A percentile compares a stretch with the other conserved stretches of the same genome.
Conservation (phyloP, 768 basidiomycete species). For the Sistotremastrum niveocremeum region DNA sequence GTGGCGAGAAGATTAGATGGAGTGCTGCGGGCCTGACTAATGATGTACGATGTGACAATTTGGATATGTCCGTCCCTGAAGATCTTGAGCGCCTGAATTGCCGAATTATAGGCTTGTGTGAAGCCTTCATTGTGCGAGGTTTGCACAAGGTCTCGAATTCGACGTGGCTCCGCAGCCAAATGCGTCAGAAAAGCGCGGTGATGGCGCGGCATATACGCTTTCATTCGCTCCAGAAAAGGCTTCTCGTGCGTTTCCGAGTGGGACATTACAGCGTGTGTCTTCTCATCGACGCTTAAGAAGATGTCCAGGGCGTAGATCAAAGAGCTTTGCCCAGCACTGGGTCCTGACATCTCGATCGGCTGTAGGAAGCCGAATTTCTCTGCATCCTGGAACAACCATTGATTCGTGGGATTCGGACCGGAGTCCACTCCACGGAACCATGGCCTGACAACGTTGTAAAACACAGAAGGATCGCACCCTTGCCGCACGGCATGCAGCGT, state of each 20-base stretch:
- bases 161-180: slow-evolving; percentile 43
- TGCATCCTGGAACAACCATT: slow-evolving; percentile 51
- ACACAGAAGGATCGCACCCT: slow-evolving; percentile 59
- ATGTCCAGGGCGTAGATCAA: slow-evolving; percentile 62
- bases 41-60: slow-evolving; percentile 62
- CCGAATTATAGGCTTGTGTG: slow-evolving; percentile 43
- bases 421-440: slow-evolving; percentile 71
- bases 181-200: slow-evolving; percentile 70
- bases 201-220: slow-evolving; percentile 69
- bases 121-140: background rate
- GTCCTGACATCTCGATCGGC: slow-evolving; percentile 54
- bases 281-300: slow-evolving; percentile 56
- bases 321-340: slow-evolving; percentile 73
- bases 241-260: slow-evolving; percentile 10
- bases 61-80: slow-evolving; percentile 70
- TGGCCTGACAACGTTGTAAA: slow-evolving; percentile 60
- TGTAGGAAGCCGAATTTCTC: slow-evolving; percentile 27
- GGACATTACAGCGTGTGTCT: slow-evolving; percentile 26
- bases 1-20: slow-evolving; percentile 5
- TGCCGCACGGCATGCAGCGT: slow-evolving; percentile 53
- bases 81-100: slow-evolving; percentile 50
- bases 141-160: slow-evolving; percentile 43
- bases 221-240: slow-evolving; percentile 59
- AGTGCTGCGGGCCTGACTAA: slow-evolving; percentile 45
- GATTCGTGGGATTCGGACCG: slow-evolving; percentile 22